These are phyloP conservation scores for Pichia cephalocereana DNA, from an alignment of 805 yeast genomes.

Conservation along the genomic window DNA sequence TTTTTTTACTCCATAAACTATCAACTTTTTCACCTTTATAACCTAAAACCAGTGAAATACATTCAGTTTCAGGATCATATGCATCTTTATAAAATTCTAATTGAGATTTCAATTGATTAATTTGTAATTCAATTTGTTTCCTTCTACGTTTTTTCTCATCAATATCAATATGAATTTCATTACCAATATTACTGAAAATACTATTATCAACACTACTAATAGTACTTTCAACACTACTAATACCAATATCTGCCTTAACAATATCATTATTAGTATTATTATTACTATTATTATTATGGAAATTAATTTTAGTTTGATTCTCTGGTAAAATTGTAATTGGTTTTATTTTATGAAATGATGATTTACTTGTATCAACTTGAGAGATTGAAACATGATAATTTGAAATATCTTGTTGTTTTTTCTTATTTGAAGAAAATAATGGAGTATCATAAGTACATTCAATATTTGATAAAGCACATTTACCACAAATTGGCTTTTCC, in stretches of 20 bases:
- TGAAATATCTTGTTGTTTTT: background rate
- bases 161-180: too few species aligned
- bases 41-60: conserved; percentile 9
- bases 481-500: conserved; percentile 14
- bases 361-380: background rate
- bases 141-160: background rate
- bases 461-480: conserved; percentile 10
- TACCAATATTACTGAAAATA: too few species aligned
- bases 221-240: too few species aligned
- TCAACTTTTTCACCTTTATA: background rate
- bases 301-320: background rate
- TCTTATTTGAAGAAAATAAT: conserved; percentile 4
- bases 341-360: background rate
- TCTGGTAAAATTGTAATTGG: background rate
- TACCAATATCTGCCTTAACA: too few species aligned
- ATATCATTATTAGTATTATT: background rate
- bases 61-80: background rate
- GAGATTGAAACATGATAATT: background rate
- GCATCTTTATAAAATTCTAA: background rate
- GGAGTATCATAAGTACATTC: conserved; percentile 16
- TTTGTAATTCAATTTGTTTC: background rate
- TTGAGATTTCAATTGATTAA: background rate
- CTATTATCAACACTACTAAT: too few species aligned
- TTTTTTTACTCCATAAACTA: conserved; percentile 8
- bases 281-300: background rate